phyloP scores from a whole-genome alignment of 2,329 filamentous ascomycete genomes.

The Gaeumannomyces sp. region DNA sequence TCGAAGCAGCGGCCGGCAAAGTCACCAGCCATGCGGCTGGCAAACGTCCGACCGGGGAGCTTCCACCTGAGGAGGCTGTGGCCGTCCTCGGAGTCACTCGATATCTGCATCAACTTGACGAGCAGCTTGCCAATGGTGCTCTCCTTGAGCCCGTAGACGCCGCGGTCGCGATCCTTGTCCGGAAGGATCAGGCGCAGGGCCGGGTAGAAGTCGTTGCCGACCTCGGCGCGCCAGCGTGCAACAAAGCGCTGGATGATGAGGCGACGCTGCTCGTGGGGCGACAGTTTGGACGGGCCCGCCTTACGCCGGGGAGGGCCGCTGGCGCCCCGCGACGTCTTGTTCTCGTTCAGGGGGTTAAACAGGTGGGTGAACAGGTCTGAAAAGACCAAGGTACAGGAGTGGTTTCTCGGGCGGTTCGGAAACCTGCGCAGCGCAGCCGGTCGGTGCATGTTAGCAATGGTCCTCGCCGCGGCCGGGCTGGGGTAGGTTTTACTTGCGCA shows the following conservation, averaged over 20 bases:
- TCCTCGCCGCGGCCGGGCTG: not conserved
- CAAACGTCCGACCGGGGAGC: constrained; percentile 63
- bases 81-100: constrained; percentile 83
- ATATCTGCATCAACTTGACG: constrained; percentile 89
- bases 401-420: constrained; percentile 76
- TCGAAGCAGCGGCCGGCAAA: constrained; percentile 88
- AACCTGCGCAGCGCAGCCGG: constrained; percentile 45
- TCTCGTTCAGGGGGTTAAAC: constrained; percentile 75
- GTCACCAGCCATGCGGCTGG: constrained; percentile 70
- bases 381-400: constrained; percentile 73
- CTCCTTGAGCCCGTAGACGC: constrained; percentile 93
- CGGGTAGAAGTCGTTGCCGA: constrained; percentile 89
- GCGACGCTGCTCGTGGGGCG: constrained; percentile 70
- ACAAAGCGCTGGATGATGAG: constrained; percentile 85
- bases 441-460: not conserved
- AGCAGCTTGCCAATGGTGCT: constrained; percentile 82
- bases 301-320: constrained; percentile 51
- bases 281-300: constrained; percentile 50
- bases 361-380: constrained; percentile 69
- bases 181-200: constrained; percentile 87
- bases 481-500: constrained; percentile 27
- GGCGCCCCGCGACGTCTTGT: constrained; percentile 63
- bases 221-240: constrained; percentile 75
- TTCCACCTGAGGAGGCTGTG: constrained; percentile 89
- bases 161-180: constrained; percentile 85